Percentiles rank a stretch among this genome's conserved stretches.
These are phyloP conservation scores for Colletotrichum gloeosporioides DNA, from an alignment of 2,329 filamentous ascomycete genomes.

Conservation along the genomic window DNA sequence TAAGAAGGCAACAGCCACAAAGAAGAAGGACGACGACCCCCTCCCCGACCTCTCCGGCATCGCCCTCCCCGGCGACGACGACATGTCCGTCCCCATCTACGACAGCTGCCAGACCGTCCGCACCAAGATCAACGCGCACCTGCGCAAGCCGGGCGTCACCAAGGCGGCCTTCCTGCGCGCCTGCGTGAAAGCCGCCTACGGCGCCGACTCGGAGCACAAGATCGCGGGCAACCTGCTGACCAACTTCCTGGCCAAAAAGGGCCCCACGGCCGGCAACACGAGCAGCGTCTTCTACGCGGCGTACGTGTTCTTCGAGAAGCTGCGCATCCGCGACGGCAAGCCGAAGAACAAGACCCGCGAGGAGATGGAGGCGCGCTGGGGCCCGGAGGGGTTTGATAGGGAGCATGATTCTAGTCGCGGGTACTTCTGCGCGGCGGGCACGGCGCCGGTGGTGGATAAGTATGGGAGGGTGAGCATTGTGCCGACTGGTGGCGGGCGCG, in stretches of 20 bases:
- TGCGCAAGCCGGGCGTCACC: conserved; percentile 52
- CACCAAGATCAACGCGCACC: conserved; percentile 58
- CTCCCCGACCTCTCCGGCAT: conserved; percentile 39
- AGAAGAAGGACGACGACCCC: not conserved
- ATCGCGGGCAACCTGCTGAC: conserved; percentile 50
- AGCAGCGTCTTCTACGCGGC: conserved; percentile 56
- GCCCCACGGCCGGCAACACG: conserved; percentile 51
- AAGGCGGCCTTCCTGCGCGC: conserved; percentile 57
- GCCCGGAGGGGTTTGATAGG: conserved; percentile 28
- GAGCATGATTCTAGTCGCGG: not conserved
- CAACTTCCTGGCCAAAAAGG: conserved; percentile 56
- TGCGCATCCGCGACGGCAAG: conserved; percentile 55
- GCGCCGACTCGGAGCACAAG: conserved; percentile 37
- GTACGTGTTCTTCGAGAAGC: conserved; percentile 67
- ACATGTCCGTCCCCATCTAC: conserved; percentile 51
- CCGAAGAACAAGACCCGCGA: conserved; percentile 54
- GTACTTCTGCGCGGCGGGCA: not conserved
- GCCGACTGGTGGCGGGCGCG: not conserved
- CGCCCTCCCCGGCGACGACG: conserved; percentile 51
- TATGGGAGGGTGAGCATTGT: conserved; percentile 21
- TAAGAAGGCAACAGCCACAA: not conserved
- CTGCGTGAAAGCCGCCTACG: conserved; percentile 41
- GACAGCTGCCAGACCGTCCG: conserved; percentile 65
- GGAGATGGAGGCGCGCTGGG: conserved; percentile 53
- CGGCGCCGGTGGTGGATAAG: conserved; percentile 21